Conservation (phyloP, 345 rosid species). For the Camelina neglecta region DNA sequence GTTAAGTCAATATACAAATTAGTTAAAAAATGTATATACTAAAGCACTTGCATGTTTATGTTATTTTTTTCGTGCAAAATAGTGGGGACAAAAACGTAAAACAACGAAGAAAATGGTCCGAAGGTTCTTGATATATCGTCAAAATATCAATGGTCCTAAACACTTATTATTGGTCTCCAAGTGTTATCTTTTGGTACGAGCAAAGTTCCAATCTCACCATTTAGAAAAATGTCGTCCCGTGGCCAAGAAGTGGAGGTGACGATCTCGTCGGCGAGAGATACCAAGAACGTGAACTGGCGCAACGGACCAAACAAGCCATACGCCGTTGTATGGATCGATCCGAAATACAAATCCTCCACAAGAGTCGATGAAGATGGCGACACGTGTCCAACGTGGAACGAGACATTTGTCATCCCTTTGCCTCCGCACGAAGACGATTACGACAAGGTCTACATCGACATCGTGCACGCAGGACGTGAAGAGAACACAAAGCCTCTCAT, state of each 20-base stretch:
- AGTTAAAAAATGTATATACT: too few relatives aligned
- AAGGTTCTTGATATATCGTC: slow-evolving; percentile 10
- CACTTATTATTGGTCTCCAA: neutral
- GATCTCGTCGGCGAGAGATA: slow-evolving; percentile 65
- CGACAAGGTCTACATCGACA: slow-evolving; percentile 58
- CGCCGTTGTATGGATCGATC: slow-evolving; percentile 80
- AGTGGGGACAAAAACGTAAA: slow-evolving; percentile 24
- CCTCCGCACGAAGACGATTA: slow-evolving; percentile 42
- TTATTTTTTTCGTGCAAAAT: neutral
- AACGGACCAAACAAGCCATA: slow-evolving; percentile 66
- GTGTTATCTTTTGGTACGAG: neutral
- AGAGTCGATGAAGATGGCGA: slow-evolving; percentile 69
- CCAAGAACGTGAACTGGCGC: slow-evolving; percentile 94
- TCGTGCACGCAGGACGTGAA: slow-evolving; percentile 73
- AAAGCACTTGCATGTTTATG: neutral
- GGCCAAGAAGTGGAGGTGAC: slow-evolving; percentile 60
- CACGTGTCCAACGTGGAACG: slow-evolving; percentile 68
- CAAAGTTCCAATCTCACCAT: neutral
- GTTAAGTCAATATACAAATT: too few relatives aligned
- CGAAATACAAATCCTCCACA: slow-evolving; percentile 57
- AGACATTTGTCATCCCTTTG: slow-evolving; percentile 56
- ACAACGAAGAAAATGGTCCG: slow-evolving; percentile 14
- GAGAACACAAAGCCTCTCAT: slow-evolving; percentile 76
- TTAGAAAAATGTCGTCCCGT: slow-evolving; percentile 11
- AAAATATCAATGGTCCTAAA: slow-evolving; percentile 12